Conservation (phyloP, 805 yeast genomes). For the Pichia sporocuriosa region DNA sequence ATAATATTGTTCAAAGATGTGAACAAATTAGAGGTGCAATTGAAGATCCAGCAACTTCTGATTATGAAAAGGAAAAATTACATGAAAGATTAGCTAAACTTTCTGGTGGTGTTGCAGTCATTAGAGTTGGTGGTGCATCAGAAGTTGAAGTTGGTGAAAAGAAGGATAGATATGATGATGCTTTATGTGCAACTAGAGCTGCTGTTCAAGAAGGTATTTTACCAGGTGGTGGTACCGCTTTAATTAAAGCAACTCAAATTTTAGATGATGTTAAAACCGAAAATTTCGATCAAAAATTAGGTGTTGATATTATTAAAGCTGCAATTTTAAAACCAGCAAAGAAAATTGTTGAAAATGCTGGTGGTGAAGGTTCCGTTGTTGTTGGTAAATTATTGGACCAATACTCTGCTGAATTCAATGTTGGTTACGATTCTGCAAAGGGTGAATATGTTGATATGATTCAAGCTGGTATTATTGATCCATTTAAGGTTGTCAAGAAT, state of each 20-base stretch:
- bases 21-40: constrained; percentile 87
- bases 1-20: constrained; percentile 73
- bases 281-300: constrained; percentile 94
- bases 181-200: constrained; percentile 96
- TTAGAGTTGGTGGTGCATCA: constrained; percentile 94
- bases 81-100: constrained; percentile 96
- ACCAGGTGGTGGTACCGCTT: constrained; percentile 99
- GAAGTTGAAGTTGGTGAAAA: constrained; percentile 99
- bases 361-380: constrained; percentile 94
- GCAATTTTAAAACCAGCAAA: constrained; percentile 95
- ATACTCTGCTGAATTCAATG: constrained; percentile 66
- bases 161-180: constrained; percentile 98
- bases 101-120: constrained; percentile 97
- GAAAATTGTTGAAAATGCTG: constrained; percentile 93
- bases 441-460: constrained; percentile 95
- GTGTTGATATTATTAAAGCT: constrained; percentile 86
- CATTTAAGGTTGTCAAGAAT: constrained; percentile 94
- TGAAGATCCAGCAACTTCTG: constrained; percentile 67
- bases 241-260: constrained; percentile 80
- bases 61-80: constrained; percentile 93
- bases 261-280: constrained; percentile 65
- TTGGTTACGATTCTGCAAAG: constrained; percentile 87
- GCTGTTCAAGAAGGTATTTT: constrained; percentile 98
- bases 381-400: constrained; percentile 77
- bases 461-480: constrained; percentile 95